Evolutionary conservation across 331 rosid species (phyloP), one percentile per base, ranked within the genome.

Genomic region (Prunus yedoensis): DNA sequence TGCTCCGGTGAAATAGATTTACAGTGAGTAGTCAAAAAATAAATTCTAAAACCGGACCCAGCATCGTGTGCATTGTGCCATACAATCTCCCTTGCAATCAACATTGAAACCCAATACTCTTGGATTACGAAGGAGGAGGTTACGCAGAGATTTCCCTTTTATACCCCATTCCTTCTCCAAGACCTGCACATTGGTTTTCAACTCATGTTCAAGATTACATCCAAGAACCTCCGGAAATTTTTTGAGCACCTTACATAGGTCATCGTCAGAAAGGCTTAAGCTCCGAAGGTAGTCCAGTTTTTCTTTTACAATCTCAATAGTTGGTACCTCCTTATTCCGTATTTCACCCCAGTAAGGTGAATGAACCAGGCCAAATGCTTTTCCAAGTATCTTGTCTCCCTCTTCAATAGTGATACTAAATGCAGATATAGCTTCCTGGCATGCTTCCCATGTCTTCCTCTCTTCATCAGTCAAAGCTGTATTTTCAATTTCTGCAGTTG

Each of bases 301-400:
- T 67, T 66, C 91, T 14, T 80, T 85, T 20, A 94, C 81, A 14
- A 54, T 57, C 76, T 92, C 89, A 0, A 83, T 53, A 18, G 83
- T 88, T 32, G 96, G 96, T 46, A 92, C 82, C 70, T 79, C 85
- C 62, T 70, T 83, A 61, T 82, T 76, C 14, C 97, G 89, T 43
- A 88, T 93, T 78, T 94, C 99, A 45, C 99, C 96, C 99, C 99
- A 92, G 51, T 90, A 94, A 53, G 99, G 97, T 2, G 99, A 91
- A 75, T 85, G 94, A 77, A 94, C 58, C 60, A 77, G 75, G 53
- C 99, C 97, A 63, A 91, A 94, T 23, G 99, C 99, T 82, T 90
- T 91, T 75, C 96, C 96, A 35, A 94, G 96, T 47, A 86, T 86
- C 88, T 89, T 92, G 84, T 92, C 92, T 72, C 86, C 89, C 75